Base-by-base conservation (phyloP, 2,329 filamentous ascomycete genomes). In the Hysterium pulicare region DNA sequence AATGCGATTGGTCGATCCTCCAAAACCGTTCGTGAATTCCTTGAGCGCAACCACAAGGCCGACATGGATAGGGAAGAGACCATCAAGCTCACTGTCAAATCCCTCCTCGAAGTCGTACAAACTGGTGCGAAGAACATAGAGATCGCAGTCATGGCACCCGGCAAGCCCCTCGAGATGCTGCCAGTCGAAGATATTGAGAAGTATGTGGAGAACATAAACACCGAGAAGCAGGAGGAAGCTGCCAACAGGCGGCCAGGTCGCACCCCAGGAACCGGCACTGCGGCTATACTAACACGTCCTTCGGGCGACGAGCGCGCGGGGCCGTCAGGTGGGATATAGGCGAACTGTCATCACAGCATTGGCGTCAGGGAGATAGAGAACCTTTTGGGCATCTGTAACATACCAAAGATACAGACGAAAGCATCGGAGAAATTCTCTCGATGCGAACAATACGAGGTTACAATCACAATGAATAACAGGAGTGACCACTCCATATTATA, bases 41-140 rank as follows among this genome's bases (percentile, higher is more conserved):
- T 98, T 55, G 93, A 98, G 74, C 85, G 94, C 67, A 96, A 98
- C 75, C 95, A 98, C 80, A 95, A 95, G 77, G 89, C 94, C 61
- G 87, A 88, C 50, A 95, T 98, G 90, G 87, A 96, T 68, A 83
- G 90, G 51, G 90, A 96, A 73, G 85, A 89, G 59, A 97, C 94
- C 32, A 94, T 98, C 68, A 90, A 94, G 66, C 78, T 98, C 58
- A 93, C 93, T 6, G 94, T 98, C 77, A 98, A 98, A 78, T 98
- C 93, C 30, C 80, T 98, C 52, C 76, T 98, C 47, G 93, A 98
- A 71, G 93, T 98, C 41, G 93, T 98, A 49, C 93, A 98, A 73
- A 98, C 93, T 2, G 93, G 93, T 50, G 93, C 93, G 40, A 98
- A 98, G 83, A 98, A 98, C 72, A 98, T 98, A 62, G 93, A 98